phyloP scores from a whole-genome alignment of 2,329 filamentous ascomycete species.

The Cercospora janseana region DNA sequence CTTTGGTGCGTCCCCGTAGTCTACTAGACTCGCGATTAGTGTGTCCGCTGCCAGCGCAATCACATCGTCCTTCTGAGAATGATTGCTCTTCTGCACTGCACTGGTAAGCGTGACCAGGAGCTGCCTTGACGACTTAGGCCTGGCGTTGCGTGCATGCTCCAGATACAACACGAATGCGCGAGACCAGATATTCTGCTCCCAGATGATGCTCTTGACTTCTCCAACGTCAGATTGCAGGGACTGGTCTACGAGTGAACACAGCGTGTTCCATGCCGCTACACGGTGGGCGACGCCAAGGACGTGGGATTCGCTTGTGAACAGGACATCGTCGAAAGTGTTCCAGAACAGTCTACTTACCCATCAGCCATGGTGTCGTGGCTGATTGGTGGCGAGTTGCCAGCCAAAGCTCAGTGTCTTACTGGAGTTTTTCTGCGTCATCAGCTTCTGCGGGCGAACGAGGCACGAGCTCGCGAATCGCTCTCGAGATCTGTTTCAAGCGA shows the following conservation, averaged over 20 bases:
- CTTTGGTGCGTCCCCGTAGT: slow-evolving; percentile 18
- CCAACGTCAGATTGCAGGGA: slow-evolving; percentile 35
- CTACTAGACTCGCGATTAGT: slow-evolving; percentile 11
- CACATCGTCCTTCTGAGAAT: neutral
- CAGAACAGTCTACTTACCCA: slow-evolving; percentile 29
- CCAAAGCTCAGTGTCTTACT: slow-evolving; percentile 25
- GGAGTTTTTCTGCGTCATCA: slow-evolving; percentile 16
- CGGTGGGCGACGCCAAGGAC: slow-evolving; percentile 39
- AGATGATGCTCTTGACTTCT: slow-evolving; percentile 34
- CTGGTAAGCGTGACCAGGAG: slow-evolving; percentile 44
- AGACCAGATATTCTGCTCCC: slow-evolving; percentile 41
- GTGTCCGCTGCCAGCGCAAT: slow-evolving; percentile 3
- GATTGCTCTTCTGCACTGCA: slow-evolving; percentile 35
- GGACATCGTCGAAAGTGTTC: slow-evolving; percentile 23
- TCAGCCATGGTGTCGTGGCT: slow-evolving; percentile 21
- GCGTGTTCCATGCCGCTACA: slow-evolving; percentile 48
- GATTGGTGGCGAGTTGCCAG: slow-evolving; percentile 1
- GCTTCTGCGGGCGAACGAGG: slow-evolving; percentile 7
- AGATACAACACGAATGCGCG: slow-evolving; percentile 44
- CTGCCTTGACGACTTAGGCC: slow-evolving; percentile 50
- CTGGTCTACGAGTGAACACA: slow-evolving; percentile 47
- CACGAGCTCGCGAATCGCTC: slow-evolving; percentile 22
- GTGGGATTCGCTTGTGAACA: slow-evolving; percentile 22
- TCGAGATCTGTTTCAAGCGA: slow-evolving; percentile 20
- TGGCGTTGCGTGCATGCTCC: slow-evolving; percentile 43